Evolutionary conservation across 1,284 basidiomycete genomes (phyloP), one percentile per base, ranked within the genome.

Genomic region (Ceratobasidium sp.): DNA sequence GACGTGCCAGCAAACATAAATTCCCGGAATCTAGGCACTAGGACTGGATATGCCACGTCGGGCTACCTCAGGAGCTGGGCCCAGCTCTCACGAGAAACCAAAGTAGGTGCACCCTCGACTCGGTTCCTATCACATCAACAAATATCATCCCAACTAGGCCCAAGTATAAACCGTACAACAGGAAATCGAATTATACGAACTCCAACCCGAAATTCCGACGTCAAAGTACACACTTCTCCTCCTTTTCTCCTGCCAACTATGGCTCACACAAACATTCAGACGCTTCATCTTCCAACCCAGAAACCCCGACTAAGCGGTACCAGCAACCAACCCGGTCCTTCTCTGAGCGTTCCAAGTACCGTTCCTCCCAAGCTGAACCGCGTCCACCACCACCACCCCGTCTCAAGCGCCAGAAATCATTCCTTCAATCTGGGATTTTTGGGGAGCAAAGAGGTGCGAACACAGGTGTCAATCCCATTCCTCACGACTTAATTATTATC

Each of bases 161-260:
- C 30, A 60, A 57, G 6, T 62, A 73, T 35, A 73, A 60, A 27
- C 57, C 70, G 20, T 73, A 73, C 46, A 52, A 73, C 59, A 57
- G 30, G 57, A 48, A 73, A 52, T 8, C 54, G 16, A 44, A 52
- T n/a, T 38, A 41, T 41, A 3, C 52, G 27, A 23, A 44, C 30
- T 30, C 35, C 38, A 59, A 71, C 3, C 33, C 69, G 27, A 54
- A 41, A 23, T 46, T 41, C 18, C 69, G 41, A 38, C 54, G 41
- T 18, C 50, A 60, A 44, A 44, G 69, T 71, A 35, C 3, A 8
- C 57, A n/a, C 6, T 33, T 35, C 35, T 35, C 33, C 48, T 14
- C 10, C 30, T 2, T 33, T n/a, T 8, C n/a, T 12, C 54, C 23
- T 14, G 8, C 23, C n/a, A 33, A 30, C 12, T 23, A 12, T 20